Evolutionary conservation across 495 filamentous ascomycete genomes (phyloP), one percentile per base, ranked within the genome.

Genomic region (Staphylotrichum tortipilum): DNA sequence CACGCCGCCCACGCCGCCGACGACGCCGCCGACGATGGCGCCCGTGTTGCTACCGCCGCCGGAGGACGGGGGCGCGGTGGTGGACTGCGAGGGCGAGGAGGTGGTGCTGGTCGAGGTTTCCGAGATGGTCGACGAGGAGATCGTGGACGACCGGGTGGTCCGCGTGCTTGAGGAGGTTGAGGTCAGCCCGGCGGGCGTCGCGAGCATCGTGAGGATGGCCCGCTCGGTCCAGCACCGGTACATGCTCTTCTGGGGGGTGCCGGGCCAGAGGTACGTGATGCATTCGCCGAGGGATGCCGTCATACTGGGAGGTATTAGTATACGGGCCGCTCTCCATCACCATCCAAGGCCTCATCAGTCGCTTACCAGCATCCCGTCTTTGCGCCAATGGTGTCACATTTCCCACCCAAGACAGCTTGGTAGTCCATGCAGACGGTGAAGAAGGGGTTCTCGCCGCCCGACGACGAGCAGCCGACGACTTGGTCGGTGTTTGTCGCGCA

Each of bases 281-380:
- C 68, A 73, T 14, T 56, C 56, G 31, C 46, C 53, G 23, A 47
- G 57, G 1, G 31, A 17, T 0, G 53, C 36, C 2, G 24, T 41
- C 19, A 9, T 22, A 47, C 52, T 59, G 35, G 4, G 19, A 37
- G 14, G 14, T 8, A 19, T 38, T 23, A 44, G 30, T 29, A 14
- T 12, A 31, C 19, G 7, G 17, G 42, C 30, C 17, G 21, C n/a
- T 18, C 17, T 7, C 14, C 15, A 30, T n/a, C 33, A 5, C 6
- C 10, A 11, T 8, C 19, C 19, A 21, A 34, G 8, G n/a, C 1
- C 1, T 18, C 11, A 14, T 4, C 18, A 14, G 33, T 7, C 9
- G 21, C 52, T 50, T 53, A 70, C 68, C 68, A 73, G 53, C 70
- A 73, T 1, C 68, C 70, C 0, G 68, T 68, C 7, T 47, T 45